Conservation (phyloP, 768 basidiomycete species). For the Tylopilus subfusipes region DNA sequence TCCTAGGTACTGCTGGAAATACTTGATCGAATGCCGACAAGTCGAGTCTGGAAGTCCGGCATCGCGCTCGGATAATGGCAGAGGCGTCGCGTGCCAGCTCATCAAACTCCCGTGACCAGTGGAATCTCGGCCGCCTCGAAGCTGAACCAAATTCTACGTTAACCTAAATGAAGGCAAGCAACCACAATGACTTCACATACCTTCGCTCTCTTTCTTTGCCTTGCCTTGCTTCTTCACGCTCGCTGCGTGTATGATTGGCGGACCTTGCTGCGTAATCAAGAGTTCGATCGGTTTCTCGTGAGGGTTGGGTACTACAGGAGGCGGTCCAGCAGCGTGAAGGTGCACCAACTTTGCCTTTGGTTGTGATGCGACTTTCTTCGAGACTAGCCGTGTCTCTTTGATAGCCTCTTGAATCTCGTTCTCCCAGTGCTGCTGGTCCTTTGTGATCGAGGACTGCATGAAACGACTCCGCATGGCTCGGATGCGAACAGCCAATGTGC, state of each 20-base stretch:
- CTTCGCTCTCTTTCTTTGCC: slow-evolving; percentile 28
- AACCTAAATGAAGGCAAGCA: not conserved
- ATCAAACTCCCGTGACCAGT: slow-evolving; percentile 85
- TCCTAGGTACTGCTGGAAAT: slow-evolving; percentile 72
- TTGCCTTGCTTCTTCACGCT: slow-evolving; percentile 37
- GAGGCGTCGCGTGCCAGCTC: slow-evolving; percentile 85
- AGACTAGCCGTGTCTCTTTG: slow-evolving; percentile 49
- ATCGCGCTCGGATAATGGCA: slow-evolving; percentile 77
- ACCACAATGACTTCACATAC: slow-evolving; percentile 15
- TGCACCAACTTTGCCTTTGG: slow-evolving; percentile 17
- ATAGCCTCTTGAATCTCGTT: slow-evolving; percentile 54
- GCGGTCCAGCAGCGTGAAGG: slow-evolving; percentile 24
- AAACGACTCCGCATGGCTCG: slow-evolving; percentile 55
- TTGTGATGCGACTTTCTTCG: slow-evolving; percentile 42
- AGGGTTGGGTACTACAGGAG: slow-evolving; percentile 40
- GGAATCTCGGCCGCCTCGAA: slow-evolving; percentile 62
- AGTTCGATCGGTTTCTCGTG: slow-evolving; percentile 50
- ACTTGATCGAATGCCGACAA: slow-evolving; percentile 74
- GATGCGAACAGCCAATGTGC: slow-evolving; percentile 48
- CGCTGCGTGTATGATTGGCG: slow-evolving; percentile 32
- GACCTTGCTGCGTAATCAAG: slow-evolving; percentile 52
- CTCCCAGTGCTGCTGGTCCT: slow-evolving; percentile 58
- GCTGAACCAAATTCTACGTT: slow-evolving; percentile 10
- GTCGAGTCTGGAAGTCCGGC: slow-evolving; percentile 60
- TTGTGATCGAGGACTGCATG: slow-evolving; percentile 52